Evolutionary conservation across 2,329 filamentous ascomycete species (phyloP), one percentile per base, ranked within the genome.

Genomic region (Trichoderma brevicompactum): DNA sequence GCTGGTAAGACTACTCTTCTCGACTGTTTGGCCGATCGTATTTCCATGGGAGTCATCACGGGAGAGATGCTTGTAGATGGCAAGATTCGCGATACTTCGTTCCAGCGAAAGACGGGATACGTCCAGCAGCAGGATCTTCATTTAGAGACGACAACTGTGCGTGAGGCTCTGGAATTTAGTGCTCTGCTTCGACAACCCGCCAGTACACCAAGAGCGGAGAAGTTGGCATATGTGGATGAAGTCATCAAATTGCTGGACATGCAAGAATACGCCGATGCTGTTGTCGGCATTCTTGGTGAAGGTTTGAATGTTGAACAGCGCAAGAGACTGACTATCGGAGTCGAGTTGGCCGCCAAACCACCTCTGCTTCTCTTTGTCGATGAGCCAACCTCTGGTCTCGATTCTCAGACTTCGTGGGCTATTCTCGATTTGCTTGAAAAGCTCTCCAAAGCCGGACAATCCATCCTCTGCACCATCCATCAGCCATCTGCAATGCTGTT

Each of bases 41-140:
- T 58, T 17, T 63, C 87, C 0, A 89, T 90, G 85, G 89, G 89
- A 72, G 86, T 91, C 48, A 88, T 91, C 53, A 81, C 81, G 9
- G 89, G 89, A 59, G 86, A 90, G 67, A 89, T 91, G 84, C 77
- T 90, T 12, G 88, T 91, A 6, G 88, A 91, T 70, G 89, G 88
- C n/a, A 83, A 82, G 50, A 83, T 83, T 52, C 84, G 87, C 38
- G 88, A 91, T 68, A 80, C 81, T 6, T 89, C 87, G 1, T 91
- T 91, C 80, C 88, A 91, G 72, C 85, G 89, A 19, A 89, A 89
- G 74, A 90, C 88, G 0, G 89, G 89, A 34, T 91, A 91, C 69
- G 89, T 89, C 32, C 88, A 91, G 71, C 89, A 92, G 72, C 71
- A 90, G 70, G 89, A 92, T 79, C 80, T 77, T 6, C 75, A 77